These are phyloP conservation scores for Candida sp. DNA, from an alignment of 1,139 yeast genomes.

Conservation along the genomic window DNA sequence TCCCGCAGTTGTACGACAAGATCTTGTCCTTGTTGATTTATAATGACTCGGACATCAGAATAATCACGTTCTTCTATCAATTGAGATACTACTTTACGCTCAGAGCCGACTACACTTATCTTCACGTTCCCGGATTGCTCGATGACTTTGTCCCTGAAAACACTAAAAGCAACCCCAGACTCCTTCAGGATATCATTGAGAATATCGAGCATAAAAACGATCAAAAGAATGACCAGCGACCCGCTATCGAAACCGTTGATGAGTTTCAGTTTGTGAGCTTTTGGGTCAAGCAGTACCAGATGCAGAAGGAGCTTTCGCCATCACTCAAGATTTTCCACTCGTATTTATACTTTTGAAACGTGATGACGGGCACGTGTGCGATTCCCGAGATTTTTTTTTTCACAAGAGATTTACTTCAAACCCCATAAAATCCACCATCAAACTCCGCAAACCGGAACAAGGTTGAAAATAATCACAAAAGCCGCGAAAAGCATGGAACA, in stretches of 20 bases:
- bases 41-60: neutral
- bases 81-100: slow-evolving; percentile 11
- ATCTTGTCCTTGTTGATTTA: slow-evolving; percentile 9
- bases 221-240: too few species aligned
- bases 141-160: slow-evolving; percentile 6
- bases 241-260: neutral
- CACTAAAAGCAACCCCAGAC: neutral
- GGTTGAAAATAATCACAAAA: too few species aligned
- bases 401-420: too few species aligned
- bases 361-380: too few species aligned
- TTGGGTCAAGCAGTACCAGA: slow-evolving; percentile 8
- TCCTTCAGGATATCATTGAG: too few species aligned
- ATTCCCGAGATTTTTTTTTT: too few species aligned
- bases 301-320: neutral
- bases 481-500: too few species aligned
- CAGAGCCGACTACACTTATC: slow-evolving; percentile 12
- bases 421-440: too few species aligned
- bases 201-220: too few species aligned
- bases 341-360: neutral
- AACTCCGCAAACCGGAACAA: too few species aligned
- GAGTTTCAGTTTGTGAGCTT: slow-evolving; percentile 6
- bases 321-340: neutral
- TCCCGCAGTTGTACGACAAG: slow-evolving; percentile 12
- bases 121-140: slow-evolving; percentile 10
- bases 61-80: slow-evolving; percentile 10